Evolutionary conservation across 306 rosid species (phyloP), one percentile per base, ranked within the genome.

Genomic region (Cucurbita moschata): DNA sequence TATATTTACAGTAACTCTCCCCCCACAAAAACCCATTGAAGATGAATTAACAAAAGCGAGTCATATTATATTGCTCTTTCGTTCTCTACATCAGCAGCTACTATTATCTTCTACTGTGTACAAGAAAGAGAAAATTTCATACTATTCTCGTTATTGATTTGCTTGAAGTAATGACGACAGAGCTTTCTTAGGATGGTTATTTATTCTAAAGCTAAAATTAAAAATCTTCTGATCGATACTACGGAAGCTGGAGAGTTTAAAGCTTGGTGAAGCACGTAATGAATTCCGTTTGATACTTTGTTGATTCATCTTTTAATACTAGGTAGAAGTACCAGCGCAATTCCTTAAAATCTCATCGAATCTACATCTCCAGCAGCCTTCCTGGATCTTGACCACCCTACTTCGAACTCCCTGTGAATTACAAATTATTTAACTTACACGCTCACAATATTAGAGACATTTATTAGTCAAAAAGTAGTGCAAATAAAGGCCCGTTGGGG

Each of bases 331-430:
- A 76, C 72, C 26, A 49, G 60, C 72, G 68, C 80, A 81, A 58
- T 72, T 74, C 80, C 77, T 67, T 42, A 54, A 77, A 69, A 63
- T 85, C 74, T 77, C 47, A 35, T 57, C 42, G 70, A 72, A 71
- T 75, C 72, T 51, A 76, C 67, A 72, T 79, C 80, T 64, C 82
- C 77, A 21, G 65, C 66, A 43, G 77, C 57, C 77, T 77, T 77
- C 42, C 14, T 84, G 44, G 79, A 64, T 80, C 50, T 75, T 75
- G 79, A 75, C 83, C 81, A 9, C 85, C 77, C 78, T 76, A 79
- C 57, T 83, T 74, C 76, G 83, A 75, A 77, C 78, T 57, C 88
- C 96, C 97, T 88, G 82, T 78, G 77, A n/a, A 59, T 42, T 49
- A 76, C 80, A n/a, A 47, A 82, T 54, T 44, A 70, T 18, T 42